Evolutionary conservation across 495 filamentous ascomycete species (phyloP).

Genomic region (Penicillium arizonense): DNA sequence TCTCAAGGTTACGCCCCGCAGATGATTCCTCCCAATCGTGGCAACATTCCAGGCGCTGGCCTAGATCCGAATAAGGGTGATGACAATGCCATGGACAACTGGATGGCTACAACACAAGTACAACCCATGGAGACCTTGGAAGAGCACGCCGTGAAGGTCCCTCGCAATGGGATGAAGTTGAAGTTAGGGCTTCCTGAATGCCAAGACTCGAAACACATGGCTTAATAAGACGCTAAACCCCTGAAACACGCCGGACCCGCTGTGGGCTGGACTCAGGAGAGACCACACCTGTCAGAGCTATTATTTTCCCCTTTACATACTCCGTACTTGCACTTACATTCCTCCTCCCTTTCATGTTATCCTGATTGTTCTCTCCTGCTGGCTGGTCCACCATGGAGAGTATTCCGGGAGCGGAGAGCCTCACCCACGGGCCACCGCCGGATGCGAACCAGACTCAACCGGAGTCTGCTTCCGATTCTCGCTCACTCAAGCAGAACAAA

Average conservation of each 20-base stretch:
- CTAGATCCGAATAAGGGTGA: too few species aligned
- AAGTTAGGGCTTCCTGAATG: neutral
- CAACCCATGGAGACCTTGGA: too few species aligned
- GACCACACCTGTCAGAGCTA: constrained; percentile 8
- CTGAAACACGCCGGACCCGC: constrained; percentile 28
- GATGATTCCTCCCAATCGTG: too few species aligned
- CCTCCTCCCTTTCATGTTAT: constrained; percentile 9
- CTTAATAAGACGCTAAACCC: constrained; percentile 12
- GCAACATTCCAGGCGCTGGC: too few species aligned
- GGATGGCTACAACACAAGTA: too few species aligned
- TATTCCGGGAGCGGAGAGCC: constrained; percentile 31
- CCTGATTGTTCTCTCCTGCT: constrained; percentile 17
- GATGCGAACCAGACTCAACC: constrained; percentile 34
- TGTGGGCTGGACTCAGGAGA: constrained; percentile 28
- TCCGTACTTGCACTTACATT: constrained; percentile 1
- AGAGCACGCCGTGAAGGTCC: too few species aligned
- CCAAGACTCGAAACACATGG: neutral
- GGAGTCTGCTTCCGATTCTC: constrained; percentile 18
- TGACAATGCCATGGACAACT: too few species aligned
- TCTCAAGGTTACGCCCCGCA: too few species aligned
- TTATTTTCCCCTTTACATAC: constrained; percentile 8
- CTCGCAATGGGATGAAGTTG: too few species aligned
- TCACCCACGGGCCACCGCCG: constrained; percentile 30
- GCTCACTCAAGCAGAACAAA: constrained; percentile 29
- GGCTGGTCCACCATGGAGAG: constrained; percentile 40